phyloP scores from a whole-genome alignment of 2,329 filamentous ascomycete species.

The Stemphylium lycopersici region DNA sequence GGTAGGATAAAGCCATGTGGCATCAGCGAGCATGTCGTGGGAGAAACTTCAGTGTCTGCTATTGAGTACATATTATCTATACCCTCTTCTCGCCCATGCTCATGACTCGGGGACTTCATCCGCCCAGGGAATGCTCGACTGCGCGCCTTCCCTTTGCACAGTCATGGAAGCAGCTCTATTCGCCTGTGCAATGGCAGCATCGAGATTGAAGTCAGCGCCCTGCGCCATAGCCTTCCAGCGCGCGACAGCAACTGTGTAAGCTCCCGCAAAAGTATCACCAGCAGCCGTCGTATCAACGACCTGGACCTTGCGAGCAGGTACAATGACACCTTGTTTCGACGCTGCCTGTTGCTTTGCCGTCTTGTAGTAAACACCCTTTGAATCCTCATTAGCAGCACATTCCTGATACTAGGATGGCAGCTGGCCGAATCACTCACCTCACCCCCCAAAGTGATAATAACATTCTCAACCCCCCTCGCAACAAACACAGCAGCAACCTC shows the following conservation, averaged over 20 bases:
- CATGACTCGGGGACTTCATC: conserved; percentile 55
- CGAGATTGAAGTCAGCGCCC: conserved; percentile 56
- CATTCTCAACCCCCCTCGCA: conserved; percentile 70
- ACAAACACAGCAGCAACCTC: conserved; percentile 62
- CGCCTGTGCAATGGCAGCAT: conserved; percentile 65
- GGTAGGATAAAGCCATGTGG: no score
- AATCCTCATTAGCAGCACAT: conserved; percentile 33
- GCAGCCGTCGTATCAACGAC: conserved; percentile 95
- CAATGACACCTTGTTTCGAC: conserved; percentile 50
- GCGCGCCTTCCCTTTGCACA: conserved; percentile 69
- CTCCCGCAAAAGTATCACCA: conserved; percentile 92
- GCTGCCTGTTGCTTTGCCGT: conserved; percentile 55
- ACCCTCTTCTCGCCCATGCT: neutral
- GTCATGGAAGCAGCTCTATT: conserved; percentile 69
- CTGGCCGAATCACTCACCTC: conserved; percentile 60
- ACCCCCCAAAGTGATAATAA: conserved; percentile 83
- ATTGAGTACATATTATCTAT: no score
- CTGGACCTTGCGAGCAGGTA: conserved; percentile 71
- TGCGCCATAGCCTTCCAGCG: conserved; percentile 50
- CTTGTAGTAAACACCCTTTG: conserved; percentile 49
- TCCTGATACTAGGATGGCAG: no score
- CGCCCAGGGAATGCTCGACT: conserved; percentile 70
- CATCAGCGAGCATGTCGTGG: no score
- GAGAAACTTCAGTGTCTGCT: no score
- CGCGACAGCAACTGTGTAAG: conserved; percentile 78